These are phyloP conservation scores for Eucalyptus brandiana DNA, from an alignment of 345 rosid species.

Conservation along the genomic window DNA sequence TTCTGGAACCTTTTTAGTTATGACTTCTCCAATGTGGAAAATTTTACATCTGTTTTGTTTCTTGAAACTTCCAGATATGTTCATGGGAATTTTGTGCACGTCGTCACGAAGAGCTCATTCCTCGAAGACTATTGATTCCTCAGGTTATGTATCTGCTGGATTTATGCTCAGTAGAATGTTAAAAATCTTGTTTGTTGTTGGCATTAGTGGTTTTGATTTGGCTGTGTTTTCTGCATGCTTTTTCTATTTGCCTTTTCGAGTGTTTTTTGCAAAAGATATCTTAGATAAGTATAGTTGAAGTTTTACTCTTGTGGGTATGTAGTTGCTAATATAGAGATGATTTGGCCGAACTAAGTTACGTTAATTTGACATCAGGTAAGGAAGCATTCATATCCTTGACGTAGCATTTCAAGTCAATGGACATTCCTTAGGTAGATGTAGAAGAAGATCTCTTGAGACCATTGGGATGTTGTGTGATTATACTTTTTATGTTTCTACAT, in stretches of 20 bases:
- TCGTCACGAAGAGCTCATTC: constrained; percentile 96
- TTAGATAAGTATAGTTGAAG: not conserved
- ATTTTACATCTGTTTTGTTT: not conserved
- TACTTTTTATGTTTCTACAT: not conserved
- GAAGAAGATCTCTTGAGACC: not conserved
- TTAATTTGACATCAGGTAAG: not conserved
- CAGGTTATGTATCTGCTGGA: constrained; percentile 36
- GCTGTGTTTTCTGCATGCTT: not conserved
- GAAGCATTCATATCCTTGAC: not conserved
- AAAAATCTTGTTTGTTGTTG: not conserved
- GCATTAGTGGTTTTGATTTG: not conserved
- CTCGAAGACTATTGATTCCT: constrained; percentile 78
- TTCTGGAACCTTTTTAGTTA: not conserved
- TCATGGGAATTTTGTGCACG: constrained; percentile 99
- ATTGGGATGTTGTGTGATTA: not conserved
- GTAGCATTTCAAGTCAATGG: not conserved
- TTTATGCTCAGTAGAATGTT: not conserved
- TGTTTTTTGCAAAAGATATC: not conserved
- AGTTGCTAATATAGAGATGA: not conserved
- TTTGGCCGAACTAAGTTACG: not conserved
- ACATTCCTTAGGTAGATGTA: not conserved
- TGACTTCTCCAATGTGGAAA: not conserved
- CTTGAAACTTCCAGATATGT: constrained; percentile 44
- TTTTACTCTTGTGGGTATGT: not conserved
- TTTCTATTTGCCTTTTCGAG: not conserved